A percentile compares a stretch with the other conserved stretches of the same genome.
phyloP scores from a whole-genome alignment of 257 asterid species.

The Catharanthus roseus region DNA sequence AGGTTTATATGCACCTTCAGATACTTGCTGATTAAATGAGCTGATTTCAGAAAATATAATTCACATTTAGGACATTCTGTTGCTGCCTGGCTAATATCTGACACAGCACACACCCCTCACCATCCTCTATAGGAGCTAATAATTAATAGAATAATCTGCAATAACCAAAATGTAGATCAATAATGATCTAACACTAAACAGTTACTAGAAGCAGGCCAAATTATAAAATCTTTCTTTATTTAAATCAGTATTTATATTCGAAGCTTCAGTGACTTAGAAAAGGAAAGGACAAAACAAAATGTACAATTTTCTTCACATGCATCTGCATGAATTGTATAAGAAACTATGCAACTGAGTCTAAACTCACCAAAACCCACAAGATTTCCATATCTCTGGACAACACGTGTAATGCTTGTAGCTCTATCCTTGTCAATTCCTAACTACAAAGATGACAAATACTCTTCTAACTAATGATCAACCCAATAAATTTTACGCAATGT shows the following conservation, averaged over 20 bases:
- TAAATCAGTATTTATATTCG: not conserved
- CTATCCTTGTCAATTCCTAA: conserved; percentile 72
- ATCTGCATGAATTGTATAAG: not conserved
- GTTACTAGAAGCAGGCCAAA: not conserved
- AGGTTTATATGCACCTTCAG: not conserved
- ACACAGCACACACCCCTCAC: not conserved
- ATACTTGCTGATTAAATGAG: not conserved
- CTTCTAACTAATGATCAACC: conserved; percentile 12
- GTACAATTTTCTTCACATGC: not conserved
- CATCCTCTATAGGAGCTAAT: not conserved
- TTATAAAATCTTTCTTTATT: not conserved
- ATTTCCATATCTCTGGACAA: conserved; percentile 70
- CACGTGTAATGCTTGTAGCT: conserved; percentile 46
- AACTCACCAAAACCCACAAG: conserved; percentile 86
- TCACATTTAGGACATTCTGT: not conserved
- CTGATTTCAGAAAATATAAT: not conserved
- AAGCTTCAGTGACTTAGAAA: conserved; percentile 1
- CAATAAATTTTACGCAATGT: not conserved
- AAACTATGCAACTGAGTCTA: not conserved
- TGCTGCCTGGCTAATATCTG: not conserved
- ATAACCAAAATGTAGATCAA: not conserved
- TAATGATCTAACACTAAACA: not conserved
- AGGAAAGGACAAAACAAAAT: not conserved
- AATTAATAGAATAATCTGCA: not conserved
- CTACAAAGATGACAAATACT: conserved; percentile 32